Conservation (phyloP, 2,329 filamentous ascomycete genomes). For the Lecanoromycetidae sp. region DNA sequence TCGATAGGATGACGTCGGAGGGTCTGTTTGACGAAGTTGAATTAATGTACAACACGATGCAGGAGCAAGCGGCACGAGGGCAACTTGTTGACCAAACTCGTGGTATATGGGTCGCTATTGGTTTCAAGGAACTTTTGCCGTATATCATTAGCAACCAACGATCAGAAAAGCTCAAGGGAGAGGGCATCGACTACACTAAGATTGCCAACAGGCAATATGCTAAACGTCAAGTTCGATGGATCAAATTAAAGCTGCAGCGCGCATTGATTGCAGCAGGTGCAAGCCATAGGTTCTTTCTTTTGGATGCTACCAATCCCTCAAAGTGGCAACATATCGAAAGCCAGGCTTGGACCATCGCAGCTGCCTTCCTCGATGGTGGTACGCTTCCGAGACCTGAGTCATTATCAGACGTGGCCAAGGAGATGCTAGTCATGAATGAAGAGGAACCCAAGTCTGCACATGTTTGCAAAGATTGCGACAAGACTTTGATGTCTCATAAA, state of each 20-base stretch:
- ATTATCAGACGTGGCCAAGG: constrained; percentile 45
- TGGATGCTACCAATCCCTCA: constrained; percentile 63
- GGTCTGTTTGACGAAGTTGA: constrained; percentile 54
- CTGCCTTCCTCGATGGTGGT: constrained; percentile 49
- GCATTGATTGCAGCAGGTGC: constrained; percentile 47
- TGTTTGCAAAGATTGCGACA: constrained; percentile 60
- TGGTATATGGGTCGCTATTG: constrained; percentile 94
- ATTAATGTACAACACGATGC: constrained; percentile 39
- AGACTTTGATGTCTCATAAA: constrained; percentile 41
- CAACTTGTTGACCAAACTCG: constrained; percentile 55
- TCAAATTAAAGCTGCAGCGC: constrained; percentile 66
- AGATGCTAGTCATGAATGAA: constrained; percentile 39
- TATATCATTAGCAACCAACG: constrained; percentile 43
- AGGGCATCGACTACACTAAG: constrained; percentile 64
- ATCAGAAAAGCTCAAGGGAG: constrained; percentile 37
- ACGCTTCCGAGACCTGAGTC: constrained; percentile 44
- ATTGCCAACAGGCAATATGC: constrained; percentile 79
- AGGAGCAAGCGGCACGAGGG: constrained; percentile 36
- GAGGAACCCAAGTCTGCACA: constrained; percentile 38
- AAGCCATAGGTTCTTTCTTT: constrained; percentile 54
- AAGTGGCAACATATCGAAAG: constrained; percentile 54
- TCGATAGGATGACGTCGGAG: constrained; percentile 68
- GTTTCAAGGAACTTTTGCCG: constrained; percentile 77
- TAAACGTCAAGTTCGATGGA: constrained; percentile 74
- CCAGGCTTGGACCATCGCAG: constrained; percentile 51